Conservation (phyloP, 495 filamentous ascomycete species). For the Copromyces sp. region DNA sequence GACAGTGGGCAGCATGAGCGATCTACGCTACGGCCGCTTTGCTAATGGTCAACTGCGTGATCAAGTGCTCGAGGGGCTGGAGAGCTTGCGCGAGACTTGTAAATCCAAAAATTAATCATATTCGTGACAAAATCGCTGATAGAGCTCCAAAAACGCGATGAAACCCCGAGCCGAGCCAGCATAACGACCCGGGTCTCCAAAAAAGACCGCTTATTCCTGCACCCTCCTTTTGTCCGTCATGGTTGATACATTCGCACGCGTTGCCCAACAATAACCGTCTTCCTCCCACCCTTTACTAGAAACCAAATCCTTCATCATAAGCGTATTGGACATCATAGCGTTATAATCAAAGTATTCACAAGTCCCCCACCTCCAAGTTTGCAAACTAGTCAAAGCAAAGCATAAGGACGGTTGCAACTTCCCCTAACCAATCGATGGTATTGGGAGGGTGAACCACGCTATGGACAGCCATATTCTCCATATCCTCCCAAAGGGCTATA, state of each 20-base stretch:
- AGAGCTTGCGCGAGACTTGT: slow-evolving; percentile 54
- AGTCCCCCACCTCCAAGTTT: too few relatives aligned
- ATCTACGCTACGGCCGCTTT: slow-evolving; percentile 72
- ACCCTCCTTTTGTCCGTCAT: not conserved
- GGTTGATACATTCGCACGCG: not conserved
- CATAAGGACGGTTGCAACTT: not conserved
- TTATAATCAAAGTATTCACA: too few relatives aligned
- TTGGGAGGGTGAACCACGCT: not conserved
- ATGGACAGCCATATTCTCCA: not conserved
- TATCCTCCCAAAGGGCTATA: not conserved
- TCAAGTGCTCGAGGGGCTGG: slow-evolving; percentile 53
- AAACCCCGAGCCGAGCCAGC: not conserved
- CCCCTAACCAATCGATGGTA: too few relatives aligned
- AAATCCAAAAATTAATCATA: slow-evolving; percentile 31
- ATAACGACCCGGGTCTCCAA: not conserved
- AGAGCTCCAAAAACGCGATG: slow-evolving; percentile 1
- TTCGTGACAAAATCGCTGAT: not conserved
- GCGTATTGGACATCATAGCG: not conserved
- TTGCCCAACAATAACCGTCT: not conserved
- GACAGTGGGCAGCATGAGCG: slow-evolving; percentile 63
- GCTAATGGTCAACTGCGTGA: slow-evolving; percentile 47
- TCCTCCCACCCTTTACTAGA: not conserved
- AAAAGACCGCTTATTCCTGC: not conserved
- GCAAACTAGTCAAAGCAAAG: too few relatives aligned
- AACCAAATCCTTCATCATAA: not conserved